Base-by-base conservation (phyloP, 2,329 filamentous ascomycete species). In the Sclerotinia trifoliorum region DNA sequence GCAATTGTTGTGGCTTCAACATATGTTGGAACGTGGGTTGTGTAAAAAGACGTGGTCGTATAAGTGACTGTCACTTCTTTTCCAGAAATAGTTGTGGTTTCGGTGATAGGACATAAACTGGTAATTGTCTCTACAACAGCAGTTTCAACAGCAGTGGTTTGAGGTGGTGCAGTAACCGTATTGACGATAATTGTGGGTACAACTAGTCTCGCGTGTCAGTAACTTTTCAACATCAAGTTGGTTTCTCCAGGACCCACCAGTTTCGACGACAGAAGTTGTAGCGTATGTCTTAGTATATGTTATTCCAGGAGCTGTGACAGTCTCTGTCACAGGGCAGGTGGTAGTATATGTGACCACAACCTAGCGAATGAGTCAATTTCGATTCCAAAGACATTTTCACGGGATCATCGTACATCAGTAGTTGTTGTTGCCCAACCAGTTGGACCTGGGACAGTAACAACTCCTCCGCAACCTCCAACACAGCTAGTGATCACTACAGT, bases 271-370 rank as follows among this genome's bases (percentile, higher is more conserved):
- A 66, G 79, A 82, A 60, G 81, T 82, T 1, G 82, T 81, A 19
- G 79, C 81, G 71, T 81, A 83, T 7, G 79, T 80, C 5, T 77
- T 77, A 2, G 79, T 78, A 64, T 80, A 78, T 10, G 80, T 81
- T 5, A 67, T 77, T 24, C 80, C 80, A 10, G 61, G 24, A n/a
- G 29, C 62, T 8, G 61, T 65, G 44, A 52, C n/a, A 10, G 62
- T 66, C n/a, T 42, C 29, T 15, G 19, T 52, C 6, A 66, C 62
- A 0, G 54, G 46, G 17, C 61, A 68, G 6, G 35, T 64, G 24
- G 67, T 68, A n/a, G 67, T 68, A 60, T 68, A 68, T 8, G 67
- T 68, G 26, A 68, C 29, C 21, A 57, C 11, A 19, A 68, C 46
- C 67, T 68, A 54, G 35, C 0, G n/a, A 57, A 48, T 52, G 24